These are phyloP conservation scores for Ceratocystis cacaofunesta DNA, from an alignment of 2,329 filamentous ascomycete genomes.

Conservation along the genomic window DNA sequence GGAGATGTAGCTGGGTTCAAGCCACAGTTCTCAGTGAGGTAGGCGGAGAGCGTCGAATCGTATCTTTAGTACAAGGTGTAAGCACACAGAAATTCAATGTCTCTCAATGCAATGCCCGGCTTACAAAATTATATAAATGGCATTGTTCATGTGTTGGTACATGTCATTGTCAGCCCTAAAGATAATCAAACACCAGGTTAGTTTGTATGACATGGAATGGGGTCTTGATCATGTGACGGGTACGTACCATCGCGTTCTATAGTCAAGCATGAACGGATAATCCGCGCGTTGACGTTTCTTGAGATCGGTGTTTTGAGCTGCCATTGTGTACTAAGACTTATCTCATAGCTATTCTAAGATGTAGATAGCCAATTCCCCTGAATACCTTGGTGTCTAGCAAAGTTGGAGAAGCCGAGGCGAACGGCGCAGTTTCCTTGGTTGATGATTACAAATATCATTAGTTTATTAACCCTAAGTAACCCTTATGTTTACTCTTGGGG, in stretches of 20 bases:
- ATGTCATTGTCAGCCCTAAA: conserved; percentile 81
- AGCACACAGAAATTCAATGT: background rate
- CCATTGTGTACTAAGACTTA: background rate
- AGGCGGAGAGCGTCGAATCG: conserved; percentile 80
- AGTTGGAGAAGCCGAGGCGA: background rate
- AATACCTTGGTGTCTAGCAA: background rate
- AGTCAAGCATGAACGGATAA: conserved; percentile 66
- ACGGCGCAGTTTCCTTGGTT: background rate
- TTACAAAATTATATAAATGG: conserved; percentile 66
- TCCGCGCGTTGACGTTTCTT: conserved; percentile 35
- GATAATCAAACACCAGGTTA: conserved; percentile 2
- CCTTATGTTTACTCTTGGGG: background rate
- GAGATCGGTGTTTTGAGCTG: background rate
- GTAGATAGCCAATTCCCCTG: background rate
- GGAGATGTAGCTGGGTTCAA: conserved; percentile 54
- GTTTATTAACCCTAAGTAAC: background rate
- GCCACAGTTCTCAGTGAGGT: conserved; percentile 64
- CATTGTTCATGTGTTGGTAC: conserved; percentile 90
- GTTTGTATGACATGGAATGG: background rate
- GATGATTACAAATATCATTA: background rate
- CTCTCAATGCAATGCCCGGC: conserved; percentile 18
- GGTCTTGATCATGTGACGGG: background rate
- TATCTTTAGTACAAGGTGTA: conserved; percentile 36
- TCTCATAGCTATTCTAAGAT: background rate
- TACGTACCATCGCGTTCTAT: conserved; percentile 68